Conservation (phyloP, 2,329 filamentous ascomycete species). For the Fusarium pininemorale region DNA sequence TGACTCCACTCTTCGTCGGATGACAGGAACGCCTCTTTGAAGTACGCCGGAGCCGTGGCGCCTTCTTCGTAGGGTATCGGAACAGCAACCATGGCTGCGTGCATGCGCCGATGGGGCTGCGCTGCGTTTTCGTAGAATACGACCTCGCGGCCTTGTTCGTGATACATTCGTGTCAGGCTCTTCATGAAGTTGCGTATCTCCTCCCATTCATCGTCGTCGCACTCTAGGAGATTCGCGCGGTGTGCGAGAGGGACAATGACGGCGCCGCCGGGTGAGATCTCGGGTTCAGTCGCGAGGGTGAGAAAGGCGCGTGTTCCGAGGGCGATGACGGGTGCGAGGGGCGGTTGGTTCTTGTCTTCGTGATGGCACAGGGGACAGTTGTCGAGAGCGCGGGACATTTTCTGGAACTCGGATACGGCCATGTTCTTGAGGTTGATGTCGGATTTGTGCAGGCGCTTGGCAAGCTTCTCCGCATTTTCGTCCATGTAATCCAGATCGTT, state of each 20-base stretch:
- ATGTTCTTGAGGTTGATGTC: constrained; percentile 87
- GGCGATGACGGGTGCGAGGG: constrained; percentile 84
- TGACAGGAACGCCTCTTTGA: constrained; percentile 90
- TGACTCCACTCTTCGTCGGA: constrained; percentile 95
- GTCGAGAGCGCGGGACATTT: constrained; percentile 86
- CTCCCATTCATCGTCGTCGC: constrained; percentile 99
- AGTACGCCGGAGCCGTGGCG: constrained; percentile 91
- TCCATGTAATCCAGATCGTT: constrained; percentile 97
- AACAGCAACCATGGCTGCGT: constrained; percentile 86
- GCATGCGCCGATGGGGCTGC: constrained; percentile 76
- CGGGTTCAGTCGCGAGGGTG: constrained; percentile 88
- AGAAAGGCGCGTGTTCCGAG: constrained; percentile 87
- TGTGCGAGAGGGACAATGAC: constrained; percentile 92
- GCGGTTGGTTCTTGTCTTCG: constrained; percentile 78
- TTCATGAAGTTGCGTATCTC: constrained; percentile 99
- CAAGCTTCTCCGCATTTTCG: constrained; percentile 91
- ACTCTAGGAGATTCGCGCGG: constrained; percentile 90
- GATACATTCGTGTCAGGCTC: constrained; percentile 90
- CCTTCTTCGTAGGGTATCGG: constrained; percentile 93
- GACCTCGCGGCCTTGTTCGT: constrained; percentile 89
- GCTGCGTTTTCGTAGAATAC: constrained; percentile 99
- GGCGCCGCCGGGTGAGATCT: constrained; percentile 83
- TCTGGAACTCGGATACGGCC: constrained; percentile 89
- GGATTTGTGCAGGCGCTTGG: constrained; percentile 85
- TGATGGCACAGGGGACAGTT: constrained; percentile 91